phyloP scores from a whole-genome alignment of 371 early-diverging fungal genomes.

The Nosema muscidifuracis region DNA sequence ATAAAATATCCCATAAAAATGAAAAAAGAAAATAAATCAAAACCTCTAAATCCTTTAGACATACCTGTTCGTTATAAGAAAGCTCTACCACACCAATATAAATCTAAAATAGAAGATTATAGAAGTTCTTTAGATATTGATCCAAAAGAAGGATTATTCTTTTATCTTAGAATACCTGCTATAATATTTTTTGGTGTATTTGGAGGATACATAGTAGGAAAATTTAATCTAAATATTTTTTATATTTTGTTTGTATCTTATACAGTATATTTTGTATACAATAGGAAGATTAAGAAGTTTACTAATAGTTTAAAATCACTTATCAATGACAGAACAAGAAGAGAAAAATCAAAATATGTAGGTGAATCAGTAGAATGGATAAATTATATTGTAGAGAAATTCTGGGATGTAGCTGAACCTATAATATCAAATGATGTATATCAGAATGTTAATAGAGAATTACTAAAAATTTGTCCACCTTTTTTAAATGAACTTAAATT shows the following conservation, averaged over 20 bases:
- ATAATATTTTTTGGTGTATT: slow-evolving; percentile 55
- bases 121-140: slow-evolving; percentile 57
- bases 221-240: slow-evolving; percentile 41
- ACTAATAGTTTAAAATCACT: slow-evolving; percentile 57
- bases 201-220: slow-evolving; percentile 59
- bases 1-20: neutral
- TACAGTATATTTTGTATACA: slow-evolving; percentile 55
- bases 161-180: slow-evolving; percentile 55
- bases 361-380: slow-evolving; percentile 86
- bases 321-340: slow-evolving; percentile 47
- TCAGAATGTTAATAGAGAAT: slow-evolving; percentile 65
- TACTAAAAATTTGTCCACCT: slow-evolving; percentile 65
- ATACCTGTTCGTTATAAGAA: slow-evolving; percentile 4
- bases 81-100: slow-evolving; percentile 3
- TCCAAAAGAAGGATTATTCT: slow-evolving; percentile 44
- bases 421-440: slow-evolving; percentile 71
- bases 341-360: slow-evolving; percentile 29
- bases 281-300: slow-evolving; percentile 54
- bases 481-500: slow-evolving; percentile 78
- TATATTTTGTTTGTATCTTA: slow-evolving; percentile 57
- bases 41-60: slow-evolving; percentile 24
- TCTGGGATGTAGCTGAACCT: slow-evolving; percentile 90
- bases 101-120: slow-evolving; percentile 32
- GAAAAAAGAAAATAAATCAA: slow-evolving; percentile 16
- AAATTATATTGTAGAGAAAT: slow-evolving; percentile 74